Conservation (phyloP, 2,329 filamentous ascomycete genomes). For the Graphilbum fragrans region DNA sequence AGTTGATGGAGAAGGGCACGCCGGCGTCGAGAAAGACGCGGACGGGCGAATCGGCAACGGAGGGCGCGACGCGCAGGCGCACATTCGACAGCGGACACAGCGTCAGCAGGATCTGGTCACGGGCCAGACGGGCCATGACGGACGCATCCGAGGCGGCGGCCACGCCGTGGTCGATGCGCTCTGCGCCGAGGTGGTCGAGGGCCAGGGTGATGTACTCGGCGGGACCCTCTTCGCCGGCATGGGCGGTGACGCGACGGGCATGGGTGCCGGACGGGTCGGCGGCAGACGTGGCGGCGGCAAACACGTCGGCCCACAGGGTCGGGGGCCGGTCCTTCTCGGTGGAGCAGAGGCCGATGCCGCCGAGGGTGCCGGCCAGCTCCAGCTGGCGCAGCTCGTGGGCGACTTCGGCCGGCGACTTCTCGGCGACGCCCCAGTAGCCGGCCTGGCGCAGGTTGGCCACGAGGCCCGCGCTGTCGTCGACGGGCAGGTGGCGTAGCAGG, state of each 20-base stretch:
- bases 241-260: slow-evolving; percentile 45
- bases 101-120: slow-evolving; percentile 48
- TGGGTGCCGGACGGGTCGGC: slow-evolving; percentile 15
- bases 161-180: slow-evolving; percentile 66
- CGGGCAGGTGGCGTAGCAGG: slow-evolving; percentile 58
- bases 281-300: slow-evolving; percentile 34
- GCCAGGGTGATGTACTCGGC: slow-evolving; percentile 52
- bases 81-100: slow-evolving; percentile 68
- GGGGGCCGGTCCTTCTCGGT: slow-evolving; percentile 26
- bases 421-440: slow-evolving; percentile 26
- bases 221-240: slow-evolving; percentile 66
- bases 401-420: not conserved
- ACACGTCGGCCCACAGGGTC: slow-evolving; percentile 47
- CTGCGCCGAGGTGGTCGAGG: slow-evolving; percentile 46
- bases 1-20: slow-evolving; percentile 60
- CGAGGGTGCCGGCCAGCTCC: slow-evolving; percentile 8
- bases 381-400: not conserved
- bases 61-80: slow-evolving; percentile 40
- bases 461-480: slow-evolving; percentile 37
- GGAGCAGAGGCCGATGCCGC: slow-evolving; percentile 17
- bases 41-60: slow-evolving; percentile 46
- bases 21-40: slow-evolving; percentile 49
- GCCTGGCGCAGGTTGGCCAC: slow-evolving; percentile 28
- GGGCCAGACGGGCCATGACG: slow-evolving; percentile 46
- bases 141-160: slow-evolving; percentile 46